Percentiles rank a stretch among this genome's conserved stretches.
Evolutionary conservation across 2,329 filamentous ascomycete species (phyloP).

Genomic region (Nannizziopsis arthrosporioides): DNA sequence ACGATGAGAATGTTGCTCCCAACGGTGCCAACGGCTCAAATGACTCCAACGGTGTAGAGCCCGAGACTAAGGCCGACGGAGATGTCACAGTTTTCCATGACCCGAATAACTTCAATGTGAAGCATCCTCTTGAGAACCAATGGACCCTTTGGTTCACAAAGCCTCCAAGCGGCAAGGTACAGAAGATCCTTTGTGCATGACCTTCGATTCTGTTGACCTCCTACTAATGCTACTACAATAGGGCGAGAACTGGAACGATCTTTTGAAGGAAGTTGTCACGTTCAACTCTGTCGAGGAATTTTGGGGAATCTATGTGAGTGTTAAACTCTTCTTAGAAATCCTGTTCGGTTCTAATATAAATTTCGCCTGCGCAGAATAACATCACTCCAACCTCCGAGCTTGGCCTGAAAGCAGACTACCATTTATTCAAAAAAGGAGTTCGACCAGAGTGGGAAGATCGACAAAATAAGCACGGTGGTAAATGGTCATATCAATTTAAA

Average conservation of each 20-base stretch:
- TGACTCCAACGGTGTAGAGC: conserved; percentile 26
- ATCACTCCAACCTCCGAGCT: conserved; percentile 93
- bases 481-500: conserved; percentile 89
- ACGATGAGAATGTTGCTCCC: conserved; percentile 46
- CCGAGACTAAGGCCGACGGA: conserved; percentile 41
- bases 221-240: conserved; percentile 27
- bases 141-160: conserved; percentile 99
- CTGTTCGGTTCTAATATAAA: background rate
- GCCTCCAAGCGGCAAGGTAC: conserved; percentile 85
- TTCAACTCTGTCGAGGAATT: conserved; percentile 99
- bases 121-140: conserved; percentile 92
- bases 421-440: conserved; percentile 95
- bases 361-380: conserved; percentile 61
- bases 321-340: background rate
- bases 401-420: conserved; percentile 95
- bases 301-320: conserved; percentile 95
- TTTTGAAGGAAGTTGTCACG: conserved; percentile 95
- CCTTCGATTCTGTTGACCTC: background rate
- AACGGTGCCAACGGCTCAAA: conserved; percentile 21
- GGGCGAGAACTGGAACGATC: conserved; percentile 98
- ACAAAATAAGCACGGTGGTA: conserved; percentile 98
- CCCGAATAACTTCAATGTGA: conserved; percentile 98
- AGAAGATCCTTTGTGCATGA: conserved; percentile 15
- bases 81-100: conserved; percentile 94
- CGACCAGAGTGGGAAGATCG: conserved; percentile 97